Base-by-base conservation (phyloP, 306 rosid species). In the Malus sylvestris region DNA sequence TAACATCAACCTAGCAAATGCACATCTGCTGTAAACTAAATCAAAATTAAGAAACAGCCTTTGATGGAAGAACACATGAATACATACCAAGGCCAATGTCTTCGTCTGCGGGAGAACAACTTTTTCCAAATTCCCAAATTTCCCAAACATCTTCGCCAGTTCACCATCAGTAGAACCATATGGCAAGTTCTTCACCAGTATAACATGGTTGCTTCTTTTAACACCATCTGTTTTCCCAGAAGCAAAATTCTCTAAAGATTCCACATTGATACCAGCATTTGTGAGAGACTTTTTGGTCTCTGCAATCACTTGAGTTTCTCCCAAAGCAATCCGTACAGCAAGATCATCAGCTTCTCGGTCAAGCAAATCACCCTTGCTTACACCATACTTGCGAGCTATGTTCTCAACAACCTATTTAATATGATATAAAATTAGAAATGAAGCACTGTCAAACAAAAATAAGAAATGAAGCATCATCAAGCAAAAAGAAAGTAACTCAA, bases 181-280 rank as follows among this genome's bases (percentile, higher is more conserved):
- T 10, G 97, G 97, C 89, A 95, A 91, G 72, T 95, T 95, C 89
- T 95, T 95, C 79, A 87, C 99, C 68, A 95, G 73, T 62, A 92
- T 75, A 78, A 95, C 89, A 70, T 89, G 99, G 79, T 90, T 92
- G 86, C 97, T 95, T 83, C 97, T 95, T 89, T 90, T 95, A 71
- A 73, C 51, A 66, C 89, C 91, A 83, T 84, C 96, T 79, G 71
- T 75, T 85, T 87, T 85, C 61, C 91, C 86, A 64, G 80, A 82
- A 42, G 90, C 92, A 76, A 84, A 86, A 79, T 88, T 85, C 86
- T 92, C 99, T 80, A 90, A 69, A 63, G 91, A 73, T 74, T 85
- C 93, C 60, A 95, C 86, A 86, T 92, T 88, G 38, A 95, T 90
- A 76, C 97, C 99, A 84, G 96, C 93, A 72, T 85, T 92, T 82